These are phyloP conservation scores for Trichoderma atrobrunneum DNA, from an alignment of 2,329 filamentous ascomycete species.

Conservation along the genomic window DNA sequence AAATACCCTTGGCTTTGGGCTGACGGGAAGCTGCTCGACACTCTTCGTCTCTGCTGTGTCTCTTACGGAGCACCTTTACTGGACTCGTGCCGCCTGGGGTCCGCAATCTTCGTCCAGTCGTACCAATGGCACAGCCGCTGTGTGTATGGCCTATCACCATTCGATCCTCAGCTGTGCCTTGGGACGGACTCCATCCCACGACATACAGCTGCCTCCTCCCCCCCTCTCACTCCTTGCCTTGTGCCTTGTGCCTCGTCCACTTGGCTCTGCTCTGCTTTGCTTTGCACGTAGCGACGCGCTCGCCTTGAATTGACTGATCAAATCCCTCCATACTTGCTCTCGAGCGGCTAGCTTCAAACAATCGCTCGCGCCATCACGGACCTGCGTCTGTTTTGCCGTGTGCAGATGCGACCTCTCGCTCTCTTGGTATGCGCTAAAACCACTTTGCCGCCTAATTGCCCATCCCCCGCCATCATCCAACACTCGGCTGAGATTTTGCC, in stretches of 20 bases:
- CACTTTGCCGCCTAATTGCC: constrained; percentile 15
- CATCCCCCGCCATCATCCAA: constrained; percentile 10
- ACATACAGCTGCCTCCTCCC: neutral
- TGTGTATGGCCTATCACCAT: neutral
- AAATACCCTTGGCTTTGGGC: neutral
- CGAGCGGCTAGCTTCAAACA: neutral
- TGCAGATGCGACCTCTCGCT: neutral
- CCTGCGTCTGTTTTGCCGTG: neutral
- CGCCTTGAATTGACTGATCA: neutral
- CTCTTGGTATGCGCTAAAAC: constrained; percentile 12
- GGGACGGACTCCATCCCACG: neutral
- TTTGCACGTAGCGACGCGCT: neutral
- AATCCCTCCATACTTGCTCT: neutral
- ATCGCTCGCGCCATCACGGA: neutral
- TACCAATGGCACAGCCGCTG: neutral
- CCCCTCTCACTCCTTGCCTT: neutral
- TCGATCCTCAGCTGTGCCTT: neutral
- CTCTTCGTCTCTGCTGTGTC: neutral
- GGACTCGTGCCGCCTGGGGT: neutral
- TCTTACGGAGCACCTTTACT: neutral
- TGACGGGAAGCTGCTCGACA: neutral
- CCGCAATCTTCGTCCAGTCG: neutral
- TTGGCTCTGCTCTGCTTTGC: neutral
- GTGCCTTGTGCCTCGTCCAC: neutral
- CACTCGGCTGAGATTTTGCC: constrained; percentile 3